Base-by-base conservation (phyloP, 495 filamentous ascomycete genomes). In the Lophiotrema nucula region DNA sequence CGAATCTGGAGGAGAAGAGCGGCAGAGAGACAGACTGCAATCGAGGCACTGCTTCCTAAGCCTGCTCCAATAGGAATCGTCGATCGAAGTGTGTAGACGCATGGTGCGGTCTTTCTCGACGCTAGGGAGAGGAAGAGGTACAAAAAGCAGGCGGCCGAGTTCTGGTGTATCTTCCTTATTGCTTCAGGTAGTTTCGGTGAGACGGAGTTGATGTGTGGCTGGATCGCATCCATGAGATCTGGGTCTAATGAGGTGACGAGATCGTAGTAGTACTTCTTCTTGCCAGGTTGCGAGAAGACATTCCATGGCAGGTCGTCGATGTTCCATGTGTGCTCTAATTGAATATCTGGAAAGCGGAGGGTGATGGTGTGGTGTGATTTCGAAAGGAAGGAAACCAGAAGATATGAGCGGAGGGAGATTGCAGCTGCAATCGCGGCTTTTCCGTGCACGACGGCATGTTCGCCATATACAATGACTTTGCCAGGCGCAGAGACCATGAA, bases 401-500 rank as follows among this genome's bases (percentile, higher is more conserved):
- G 85, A 72, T 97, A 98, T 35, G 92, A 97, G 22, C 93, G 89
- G 22, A 97, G 79, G 22, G 92, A 95, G 56, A 98, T 90, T 15
- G 93, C 85, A 18, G 92, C 93, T 37, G 93, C 93, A 72, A 98
- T 90, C 49, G 93, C 92, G 46, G 91, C 85, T 79, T 96, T 96
- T 68, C 93, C 93, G 67, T 98, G 82, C 10, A 98, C 93, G 1
- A 96, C 93, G 11, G 93, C 89, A 76, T 98, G 93, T 70, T 98
- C 93, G 50, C 93, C 93, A 72, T 88, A 96, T 16, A 96, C 89
- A 69, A 98, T 97, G 66, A 95, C 92, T 72, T 98, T 98, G 27
- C 92, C 93, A 12, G 93, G 93, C 13, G 93, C 92, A 5, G 93
- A 97, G 52, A 96, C 92, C 88, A 97, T 95, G 62, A 97, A 98